phyloP scores from a whole-genome alignment of 2,329 filamentous ascomycete species.

The Aspergillus melleus region DNA sequence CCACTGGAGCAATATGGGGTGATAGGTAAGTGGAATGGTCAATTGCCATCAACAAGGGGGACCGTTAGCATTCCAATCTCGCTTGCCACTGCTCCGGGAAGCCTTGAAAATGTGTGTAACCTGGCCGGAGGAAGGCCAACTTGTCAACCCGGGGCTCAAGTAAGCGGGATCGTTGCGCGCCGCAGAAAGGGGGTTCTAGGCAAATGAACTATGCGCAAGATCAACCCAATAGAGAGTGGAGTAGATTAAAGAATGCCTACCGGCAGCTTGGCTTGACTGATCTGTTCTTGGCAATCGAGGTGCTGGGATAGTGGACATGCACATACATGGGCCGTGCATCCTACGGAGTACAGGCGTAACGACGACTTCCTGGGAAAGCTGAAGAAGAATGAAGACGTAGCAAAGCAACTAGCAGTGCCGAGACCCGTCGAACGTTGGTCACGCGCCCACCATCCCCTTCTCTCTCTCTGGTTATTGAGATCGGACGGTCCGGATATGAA shows the following conservation, averaged over 20 bases:
- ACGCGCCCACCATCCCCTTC: too few species aligned
- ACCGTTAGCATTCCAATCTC: not conserved
- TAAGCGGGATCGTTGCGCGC: not conserved
- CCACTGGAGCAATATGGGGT: not conserved
- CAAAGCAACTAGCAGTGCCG: too few species aligned
- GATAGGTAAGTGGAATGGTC: not conserved
- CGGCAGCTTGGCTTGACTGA: not conserved
- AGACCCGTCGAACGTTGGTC: too few species aligned
- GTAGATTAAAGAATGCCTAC: not conserved
- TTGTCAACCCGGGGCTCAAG: not conserved
- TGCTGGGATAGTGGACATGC: not conserved
- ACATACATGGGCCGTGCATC: not conserved
- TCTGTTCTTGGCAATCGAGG: constrained; percentile 2
- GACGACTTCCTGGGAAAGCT: not conserved
- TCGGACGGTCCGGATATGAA: too few species aligned
- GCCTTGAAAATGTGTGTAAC: not conserved
- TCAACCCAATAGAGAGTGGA: constrained; percentile 5
- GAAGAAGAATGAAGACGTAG: too few species aligned
- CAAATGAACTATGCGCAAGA: not conserved
- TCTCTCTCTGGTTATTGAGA: too few species aligned
- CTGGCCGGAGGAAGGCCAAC: not conserved
- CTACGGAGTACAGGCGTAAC: not conserved
- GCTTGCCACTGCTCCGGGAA: not conserved
- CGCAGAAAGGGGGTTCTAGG: constrained; percentile 1
- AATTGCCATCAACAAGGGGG: not conserved